Conservation (phyloP, 345 rosid species). For the Syzygium aromaticum region DNA sequence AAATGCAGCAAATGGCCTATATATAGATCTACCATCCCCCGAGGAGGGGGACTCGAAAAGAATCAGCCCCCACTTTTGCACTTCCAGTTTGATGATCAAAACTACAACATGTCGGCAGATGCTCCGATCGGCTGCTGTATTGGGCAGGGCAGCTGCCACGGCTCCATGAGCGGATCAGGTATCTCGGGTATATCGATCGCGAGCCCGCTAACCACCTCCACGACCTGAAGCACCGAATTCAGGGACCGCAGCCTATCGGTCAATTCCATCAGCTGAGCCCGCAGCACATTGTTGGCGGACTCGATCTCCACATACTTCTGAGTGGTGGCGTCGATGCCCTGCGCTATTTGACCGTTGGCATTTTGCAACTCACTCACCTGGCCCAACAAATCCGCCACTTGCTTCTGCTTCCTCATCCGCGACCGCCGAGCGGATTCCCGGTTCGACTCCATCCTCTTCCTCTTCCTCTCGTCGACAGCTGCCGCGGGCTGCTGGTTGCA, state of each 20-base stretch:
- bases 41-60: neutral
- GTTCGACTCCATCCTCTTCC: constrained; percentile 87
- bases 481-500: constrained; percentile 36
- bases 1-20: neutral
- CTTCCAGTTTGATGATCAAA: neutral
- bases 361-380: constrained; percentile 44
- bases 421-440: constrained; percentile 87
- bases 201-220: constrained; percentile 50
- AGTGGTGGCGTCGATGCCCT: constrained; percentile 15
- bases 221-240: constrained; percentile 28
- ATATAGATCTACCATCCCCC: neutral
- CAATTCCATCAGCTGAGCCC: constrained; percentile 61
- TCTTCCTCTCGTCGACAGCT: constrained; percentile 56
- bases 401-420: constrained; percentile 74
- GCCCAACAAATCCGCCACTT: constrained; percentile 41
- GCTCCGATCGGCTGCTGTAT: constrained; percentile 40
- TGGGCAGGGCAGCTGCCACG: constrained; percentile 57
- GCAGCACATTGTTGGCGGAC: constrained; percentile 49
- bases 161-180: constrained; percentile 42
- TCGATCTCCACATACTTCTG: constrained; percentile 42
- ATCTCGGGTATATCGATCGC: constrained; percentile 63
- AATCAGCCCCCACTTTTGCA: neutral
- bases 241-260: constrained; percentile 50
- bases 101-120: constrained; percentile 32
- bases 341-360: constrained; percentile 25